Percentiles rank a stretch among this genome's conserved stretches.
Evolutionary conservation across 2,329 filamentous ascomycete genomes (phyloP).

Genomic region (Xylariaceae sp.): DNA sequence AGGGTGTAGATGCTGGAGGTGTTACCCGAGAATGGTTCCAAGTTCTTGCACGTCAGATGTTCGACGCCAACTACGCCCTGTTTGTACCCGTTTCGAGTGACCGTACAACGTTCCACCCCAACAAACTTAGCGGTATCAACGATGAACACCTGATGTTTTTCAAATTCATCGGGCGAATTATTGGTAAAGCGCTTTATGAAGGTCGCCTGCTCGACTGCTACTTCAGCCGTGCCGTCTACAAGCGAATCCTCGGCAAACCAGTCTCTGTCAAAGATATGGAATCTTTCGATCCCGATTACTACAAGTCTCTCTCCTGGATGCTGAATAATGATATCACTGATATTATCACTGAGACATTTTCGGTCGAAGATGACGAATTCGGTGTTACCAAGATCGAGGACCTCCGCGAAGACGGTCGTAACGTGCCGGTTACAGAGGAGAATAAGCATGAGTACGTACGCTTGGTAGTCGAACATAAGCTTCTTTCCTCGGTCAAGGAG

Average conservation of each 20-base stretch:
- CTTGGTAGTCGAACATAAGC: constrained; percentile 88
- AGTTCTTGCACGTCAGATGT: constrained; percentile 96
- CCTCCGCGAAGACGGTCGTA: constrained; percentile 82
- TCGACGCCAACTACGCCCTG: constrained; percentile 94
- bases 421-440: constrained; percentile 92
- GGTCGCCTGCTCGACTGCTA: constrained; percentile 95
- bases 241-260: constrained; percentile 90
- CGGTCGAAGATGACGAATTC: constrained; percentile 91
- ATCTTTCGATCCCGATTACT: constrained; percentile 96
- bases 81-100: constrained; percentile 97
- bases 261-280: constrained; percentile 99
- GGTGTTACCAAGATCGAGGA: constrained; percentile 87
- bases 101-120: constrained; percentile 97
- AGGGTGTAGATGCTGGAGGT: constrained; percentile 96
- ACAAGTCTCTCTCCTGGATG: constrained; percentile 99
- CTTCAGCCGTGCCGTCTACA: constrained; percentile 98
- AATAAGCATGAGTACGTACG: constrained; percentile 99
- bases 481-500: constrained; percentile 88
- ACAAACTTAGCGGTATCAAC: constrained; percentile 91
- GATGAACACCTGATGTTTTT: constrained; percentile 97
- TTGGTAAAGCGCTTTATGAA: constrained; percentile 97
- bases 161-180: constrained; percentile 98
- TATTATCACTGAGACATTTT: constrained; percentile 95
- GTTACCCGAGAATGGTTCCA: constrained; percentile 99
- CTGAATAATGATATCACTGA: constrained; percentile 98